Evolutionary conservation across 495 filamentous ascomycete species (phyloP).

Genomic region (Hyaloscypha variabilis): DNA sequence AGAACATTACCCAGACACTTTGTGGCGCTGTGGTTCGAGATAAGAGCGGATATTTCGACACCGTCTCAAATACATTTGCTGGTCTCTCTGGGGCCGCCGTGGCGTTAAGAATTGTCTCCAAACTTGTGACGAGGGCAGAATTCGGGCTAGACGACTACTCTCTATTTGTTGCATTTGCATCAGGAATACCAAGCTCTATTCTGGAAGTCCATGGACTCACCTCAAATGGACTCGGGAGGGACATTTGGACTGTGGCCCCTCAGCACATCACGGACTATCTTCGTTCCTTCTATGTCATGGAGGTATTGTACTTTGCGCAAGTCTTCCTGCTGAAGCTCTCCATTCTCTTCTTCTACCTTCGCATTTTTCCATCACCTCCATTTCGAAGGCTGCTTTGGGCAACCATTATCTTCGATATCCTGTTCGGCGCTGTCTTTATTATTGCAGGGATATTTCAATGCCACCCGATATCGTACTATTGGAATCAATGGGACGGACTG

Average conservation of each 20-base stretch:
- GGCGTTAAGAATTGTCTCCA: slow-evolving; percentile 22
- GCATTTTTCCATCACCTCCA: slow-evolving; percentile 36
- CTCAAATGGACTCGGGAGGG: slow-evolving; percentile 36
- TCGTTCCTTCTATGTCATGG: slow-evolving; percentile 28
- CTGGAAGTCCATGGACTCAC: slow-evolving; percentile 22
- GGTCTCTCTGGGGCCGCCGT: slow-evolving; percentile 19
- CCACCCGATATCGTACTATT: slow-evolving; percentile 41
- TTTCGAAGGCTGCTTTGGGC: slow-evolving; percentile 36
- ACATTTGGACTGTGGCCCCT: slow-evolving; percentile 37
- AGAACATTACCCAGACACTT: slow-evolving; percentile 22
- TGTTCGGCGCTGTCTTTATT: slow-evolving; percentile 43
- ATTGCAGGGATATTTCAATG: slow-evolving; percentile 47
- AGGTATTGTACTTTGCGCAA: slow-evolving; percentile 36
- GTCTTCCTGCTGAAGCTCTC: slow-evolving; percentile 38
- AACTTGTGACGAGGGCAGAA: slow-evolving; percentile 9
- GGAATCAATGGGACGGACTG: slow-evolving; percentile 43
- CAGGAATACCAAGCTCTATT: slow-evolving; percentile 23
- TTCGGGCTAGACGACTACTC: slow-evolving; percentile 28
- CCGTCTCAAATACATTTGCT: slow-evolving; percentile 16
- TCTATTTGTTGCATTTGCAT: slow-evolving; percentile 13
- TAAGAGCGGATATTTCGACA: slow-evolving; percentile 10
- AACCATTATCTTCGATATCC: slow-evolving; percentile 40
- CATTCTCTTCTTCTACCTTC: slow-evolving; percentile 45
- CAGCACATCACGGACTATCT: slow-evolving; percentile 31
- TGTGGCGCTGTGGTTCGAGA: slow-evolving; percentile 26